phyloP scores from a whole-genome alignment of 1,284 basidiomycete genomes.

The Leucoagaricus sp. region DNA sequence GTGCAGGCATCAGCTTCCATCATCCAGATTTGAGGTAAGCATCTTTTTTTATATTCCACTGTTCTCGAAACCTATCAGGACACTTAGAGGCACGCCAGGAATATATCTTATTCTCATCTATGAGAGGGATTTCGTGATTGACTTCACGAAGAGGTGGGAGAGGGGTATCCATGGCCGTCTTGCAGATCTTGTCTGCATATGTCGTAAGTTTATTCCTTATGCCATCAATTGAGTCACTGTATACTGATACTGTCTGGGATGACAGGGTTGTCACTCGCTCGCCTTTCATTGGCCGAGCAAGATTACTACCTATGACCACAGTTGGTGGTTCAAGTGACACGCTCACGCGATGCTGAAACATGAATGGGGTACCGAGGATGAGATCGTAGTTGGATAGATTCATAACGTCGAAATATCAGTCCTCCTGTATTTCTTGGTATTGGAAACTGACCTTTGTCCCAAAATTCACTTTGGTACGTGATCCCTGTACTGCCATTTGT shows the following conservation, averaged over 20 bases:
- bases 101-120: slow-evolving; percentile 28
- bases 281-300: slow-evolving; percentile 1
- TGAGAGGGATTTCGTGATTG: slow-evolving; percentile 34
- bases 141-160: slow-evolving; percentile 33
- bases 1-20: slow-evolving; percentile 25
- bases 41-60: slow-evolving; percentile 29
- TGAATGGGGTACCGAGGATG: slow-evolving; percentile 33
- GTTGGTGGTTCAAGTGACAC: slow-evolving; percentile 23
- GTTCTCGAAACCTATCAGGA: slow-evolving; percentile 26
- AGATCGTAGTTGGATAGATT: slow-evolving; percentile 35
- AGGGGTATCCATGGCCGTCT: slow-evolving; percentile 17
- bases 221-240: background rate
- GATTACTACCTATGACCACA: slow-evolving; percentile 21
- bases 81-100: slow-evolving; percentile 28
- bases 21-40: slow-evolving; percentile 26
- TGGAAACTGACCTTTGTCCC: slow-evolving; percentile 9
- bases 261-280: background rate
- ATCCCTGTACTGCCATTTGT: slow-evolving; percentile 34
- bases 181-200: too few relatives aligned
- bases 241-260: background rate
- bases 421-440: slow-evolving; percentile 21
- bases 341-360: slow-evolving; percentile 30
- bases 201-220: background rate
- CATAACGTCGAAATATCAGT: slow-evolving; percentile 31
- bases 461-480: slow-evolving; percentile 29